Evolutionary conservation across 2,329 filamentous ascomycete genomes (phyloP).

Genomic region (Fusarium lyarnte): DNA sequence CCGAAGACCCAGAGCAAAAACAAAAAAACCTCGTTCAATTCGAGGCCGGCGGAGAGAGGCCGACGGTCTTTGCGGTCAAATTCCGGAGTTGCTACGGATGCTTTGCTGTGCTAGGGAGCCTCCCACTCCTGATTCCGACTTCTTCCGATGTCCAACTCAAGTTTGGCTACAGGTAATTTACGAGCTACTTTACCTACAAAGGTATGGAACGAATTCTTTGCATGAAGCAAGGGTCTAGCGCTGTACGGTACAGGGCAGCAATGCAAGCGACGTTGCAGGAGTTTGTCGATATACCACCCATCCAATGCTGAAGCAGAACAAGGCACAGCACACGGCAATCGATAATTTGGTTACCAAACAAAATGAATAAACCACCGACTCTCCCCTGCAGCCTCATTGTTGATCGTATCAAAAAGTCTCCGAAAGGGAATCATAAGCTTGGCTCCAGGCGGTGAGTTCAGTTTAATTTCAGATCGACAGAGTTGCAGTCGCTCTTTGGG

Average conservation of each 20-base stretch:
- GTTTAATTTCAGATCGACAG: slow-evolving; percentile 16
- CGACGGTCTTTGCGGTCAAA: slow-evolving; percentile 28
- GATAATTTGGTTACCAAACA: slow-evolving; percentile 37
- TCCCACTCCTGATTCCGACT: slow-evolving; percentile 31
- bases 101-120: slow-evolving; percentile 3
- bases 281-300: slow-evolving; percentile 15
- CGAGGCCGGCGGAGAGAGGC: slow-evolving; percentile 13
- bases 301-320: neutral
- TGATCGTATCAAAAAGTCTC: slow-evolving; percentile 4
- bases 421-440: neutral
- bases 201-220: slow-evolving; percentile 16
- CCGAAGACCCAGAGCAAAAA: slow-evolving; percentile 20
- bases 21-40: slow-evolving; percentile 2
- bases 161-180: slow-evolving; percentile 20
- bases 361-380: slow-evolving; percentile 34
- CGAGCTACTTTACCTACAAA: slow-evolving; percentile 22
- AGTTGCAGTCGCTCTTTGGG: slow-evolving; percentile 20
- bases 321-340: slow-evolving; percentile 9
- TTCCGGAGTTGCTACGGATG: slow-evolving; percentile 12
- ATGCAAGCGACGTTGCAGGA: slow-evolving; percentile 36
- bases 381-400: neutral
- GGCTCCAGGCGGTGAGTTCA: slow-evolving; percentile 35
- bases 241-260: slow-evolving; percentile 4
- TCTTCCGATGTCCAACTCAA: slow-evolving; percentile 30
- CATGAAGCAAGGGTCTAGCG: slow-evolving; percentile 35